A percentile compares a stretch with the other conserved stretches of the same genome.
These are phyloP conservation scores for Euphorbia peplus DNA, from an alignment of 345 rosid genomes.

Conservation along the genomic window DNA sequence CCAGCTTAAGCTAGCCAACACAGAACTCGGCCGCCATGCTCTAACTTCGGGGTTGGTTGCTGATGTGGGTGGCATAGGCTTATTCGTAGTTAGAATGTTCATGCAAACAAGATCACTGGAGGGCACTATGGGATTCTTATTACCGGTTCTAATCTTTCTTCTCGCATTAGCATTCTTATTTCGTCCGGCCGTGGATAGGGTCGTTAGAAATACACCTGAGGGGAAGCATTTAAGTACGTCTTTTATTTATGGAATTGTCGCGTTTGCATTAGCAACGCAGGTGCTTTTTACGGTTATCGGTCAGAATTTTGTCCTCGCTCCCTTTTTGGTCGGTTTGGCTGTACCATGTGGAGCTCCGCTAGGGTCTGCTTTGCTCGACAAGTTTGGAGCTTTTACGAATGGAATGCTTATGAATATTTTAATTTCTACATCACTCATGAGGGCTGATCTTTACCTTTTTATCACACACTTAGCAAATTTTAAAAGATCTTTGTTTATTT, in stretches of 20 bases:
- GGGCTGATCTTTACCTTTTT: not conserved
- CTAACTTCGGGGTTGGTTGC: not conserved
- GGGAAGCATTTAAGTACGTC: conserved; percentile 24
- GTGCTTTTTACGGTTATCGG: not conserved
- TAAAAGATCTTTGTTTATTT: not conserved
- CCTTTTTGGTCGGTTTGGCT: not conserved
- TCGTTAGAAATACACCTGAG: conserved; percentile 30
- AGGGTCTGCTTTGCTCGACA: conserved; percentile 8
- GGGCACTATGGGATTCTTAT: not conserved
- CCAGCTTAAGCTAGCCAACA: not conserved
- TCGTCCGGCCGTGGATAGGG: conserved; percentile 29
- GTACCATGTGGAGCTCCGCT: conserved; percentile 10
- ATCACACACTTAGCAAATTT: not conserved
- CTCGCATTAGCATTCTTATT: conserved; percentile 8
- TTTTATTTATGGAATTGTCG: conserved; percentile 14
- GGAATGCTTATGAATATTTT: conserved; percentile 1
- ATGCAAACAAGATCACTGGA: not conserved
- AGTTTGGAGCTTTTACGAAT: not conserved
- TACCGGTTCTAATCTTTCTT: not conserved
- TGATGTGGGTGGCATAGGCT: not conserved
- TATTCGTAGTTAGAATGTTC: not conserved
- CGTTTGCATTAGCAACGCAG: conserved; percentile 13
- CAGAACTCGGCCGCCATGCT: not conserved
- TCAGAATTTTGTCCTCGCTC: not conserved
- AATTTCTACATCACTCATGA: not conserved